Base-by-base conservation (phyloP, 2,329 filamentous ascomycete genomes). In the Thermomyces lanuginosus region DNA sequence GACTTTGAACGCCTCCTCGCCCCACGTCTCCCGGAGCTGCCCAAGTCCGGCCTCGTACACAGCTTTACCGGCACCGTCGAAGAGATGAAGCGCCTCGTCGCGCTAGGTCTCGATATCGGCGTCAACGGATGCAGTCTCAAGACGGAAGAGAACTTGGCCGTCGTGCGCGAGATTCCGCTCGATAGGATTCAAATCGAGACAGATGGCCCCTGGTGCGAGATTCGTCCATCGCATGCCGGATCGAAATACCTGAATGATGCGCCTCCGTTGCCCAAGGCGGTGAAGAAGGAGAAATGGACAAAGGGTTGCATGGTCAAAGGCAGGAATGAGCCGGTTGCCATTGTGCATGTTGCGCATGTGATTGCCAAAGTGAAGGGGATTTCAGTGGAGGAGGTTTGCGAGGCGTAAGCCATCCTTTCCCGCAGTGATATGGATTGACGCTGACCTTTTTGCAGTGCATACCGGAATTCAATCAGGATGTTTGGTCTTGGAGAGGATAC, bases 41-140 rank as follows among this genome's bases (percentile, higher is more conserved):
- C 76, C 12, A 76, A 68, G 41, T 69, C 75, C 10, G 89, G 80
- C 8, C 71, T 95, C 9, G 89, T 98, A 28, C 89, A 98, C 56
- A 86, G 77, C 46, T 98, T 98, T 44, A 98, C 89, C 0, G 89
- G 89, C 3, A 82, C 81, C 0, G 53, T 72, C 8, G 79, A 77
- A 29, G 89, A 92, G 55, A 86, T 92, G 76, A 58, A 66, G 30
- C 70, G 80, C 37, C 58, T 95, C 29, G 72, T 91, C 41, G 72
- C 71, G 2, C 51, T 91, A 23, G 86, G 84, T 0, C 68, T 93
- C 28, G 76, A 92, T 53, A 74, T 98, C 34, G 86, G 89, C n/a
- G 71, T 93, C 34, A 98, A 98, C 46, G 89, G 89, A 4, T 98
- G 89, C 53, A 91, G 80, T 43, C 69, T 98, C 61, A 98, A 95